Conservation (phyloP, 176 grass and related monocot genomes). For the Oryza meyeriana region DNA sequence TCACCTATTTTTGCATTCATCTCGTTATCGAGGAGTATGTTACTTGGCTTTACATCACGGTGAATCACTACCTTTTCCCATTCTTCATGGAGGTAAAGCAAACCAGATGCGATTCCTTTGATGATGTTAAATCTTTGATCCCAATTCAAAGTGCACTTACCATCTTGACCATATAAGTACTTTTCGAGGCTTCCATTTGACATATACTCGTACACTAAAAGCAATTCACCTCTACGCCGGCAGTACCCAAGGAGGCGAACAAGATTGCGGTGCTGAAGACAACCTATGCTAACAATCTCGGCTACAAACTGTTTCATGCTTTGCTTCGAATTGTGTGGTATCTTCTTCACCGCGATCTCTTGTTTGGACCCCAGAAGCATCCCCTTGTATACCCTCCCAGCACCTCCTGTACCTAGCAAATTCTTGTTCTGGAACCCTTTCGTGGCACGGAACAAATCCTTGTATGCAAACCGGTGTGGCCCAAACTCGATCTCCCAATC, state of each 20-base stretch:
- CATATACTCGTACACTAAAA: constrained; percentile 56
- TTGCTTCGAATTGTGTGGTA: constrained; percentile 39
- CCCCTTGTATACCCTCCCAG: constrained; percentile 44
- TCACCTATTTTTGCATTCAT: constrained; percentile 15
- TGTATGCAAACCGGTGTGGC: not conserved
- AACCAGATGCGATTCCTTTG: not conserved
- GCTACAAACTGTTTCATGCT: constrained; percentile 41
- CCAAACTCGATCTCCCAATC: too few relatives aligned
- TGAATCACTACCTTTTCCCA: constrained; percentile 15
- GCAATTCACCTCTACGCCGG: constrained; percentile 42
- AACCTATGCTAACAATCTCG: constrained; percentile 43
- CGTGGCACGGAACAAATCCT: not conserved
- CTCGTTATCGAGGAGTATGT: not conserved
- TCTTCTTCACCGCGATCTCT: constrained; percentile 39
- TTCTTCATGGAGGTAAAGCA: constrained; percentile 22
- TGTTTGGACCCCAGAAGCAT: constrained; percentile 14
- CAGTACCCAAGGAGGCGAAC: constrained; percentile 46
- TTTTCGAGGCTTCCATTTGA: constrained; percentile 15
- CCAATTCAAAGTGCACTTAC: not conserved
- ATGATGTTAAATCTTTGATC: not conserved
- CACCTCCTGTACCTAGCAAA: constrained; percentile 36
- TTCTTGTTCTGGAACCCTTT: constrained; percentile 20
- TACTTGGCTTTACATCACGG: constrained; percentile 25
- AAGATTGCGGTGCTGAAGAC: constrained; percentile 42
- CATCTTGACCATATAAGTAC: not conserved